Conservation (phyloP, 2,329 filamentous ascomycete genomes). For the Colletotrichum higginsianum region DNA sequence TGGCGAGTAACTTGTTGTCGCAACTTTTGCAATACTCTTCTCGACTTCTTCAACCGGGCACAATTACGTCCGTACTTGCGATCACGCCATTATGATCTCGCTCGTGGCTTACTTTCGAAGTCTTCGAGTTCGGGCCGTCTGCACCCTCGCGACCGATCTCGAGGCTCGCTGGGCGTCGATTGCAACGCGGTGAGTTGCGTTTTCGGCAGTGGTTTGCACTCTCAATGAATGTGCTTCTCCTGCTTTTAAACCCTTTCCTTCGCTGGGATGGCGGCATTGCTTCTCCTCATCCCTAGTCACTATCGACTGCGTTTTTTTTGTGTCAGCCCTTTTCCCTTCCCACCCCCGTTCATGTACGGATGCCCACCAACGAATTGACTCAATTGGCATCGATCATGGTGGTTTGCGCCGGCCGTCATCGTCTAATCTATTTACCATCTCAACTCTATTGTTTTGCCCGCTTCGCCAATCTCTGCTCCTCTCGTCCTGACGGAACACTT, state of each 20-base stretch:
- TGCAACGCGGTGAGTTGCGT: not conserved
- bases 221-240: too few relatives aligned
- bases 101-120: not conserved
- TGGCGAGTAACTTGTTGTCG: not conserved
- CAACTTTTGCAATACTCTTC: not conserved
- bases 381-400: not conserved
- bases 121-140: not conserved
- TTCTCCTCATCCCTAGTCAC: not conserved
- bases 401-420: not conserved
- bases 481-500: not conserved
- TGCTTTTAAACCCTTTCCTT: not conserved
- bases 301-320: too few relatives aligned
- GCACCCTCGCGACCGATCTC: not conserved
- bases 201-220: not conserved
- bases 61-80: not conserved
- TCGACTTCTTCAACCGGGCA: not conserved
- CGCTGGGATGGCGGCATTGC: not conserved
- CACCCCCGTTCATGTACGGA: not conserved
- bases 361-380: too few relatives aligned
- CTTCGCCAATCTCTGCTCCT: accelerated
- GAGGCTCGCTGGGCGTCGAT: not conserved
- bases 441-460: too few relatives aligned
- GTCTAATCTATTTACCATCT: too few relatives aligned
- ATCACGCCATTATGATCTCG: not conserved
- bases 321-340: not conserved